phyloP scores from a whole-genome alignment of 2,329 filamentous ascomycete species.

The Arthrinium phaeospermum region DNA sequence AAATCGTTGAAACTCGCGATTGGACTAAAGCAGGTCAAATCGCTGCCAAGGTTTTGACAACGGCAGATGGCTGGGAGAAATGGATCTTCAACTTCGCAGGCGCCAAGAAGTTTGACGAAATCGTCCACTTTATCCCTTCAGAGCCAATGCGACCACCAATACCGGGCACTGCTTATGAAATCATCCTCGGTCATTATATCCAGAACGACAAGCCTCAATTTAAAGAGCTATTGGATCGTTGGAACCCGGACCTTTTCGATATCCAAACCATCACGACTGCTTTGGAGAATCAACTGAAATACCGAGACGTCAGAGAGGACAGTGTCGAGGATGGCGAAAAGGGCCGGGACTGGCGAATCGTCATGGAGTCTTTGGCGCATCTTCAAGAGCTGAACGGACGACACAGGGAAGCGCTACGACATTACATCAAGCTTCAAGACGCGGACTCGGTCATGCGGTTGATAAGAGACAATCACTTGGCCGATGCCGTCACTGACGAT shows the following conservation, averaged over 20 bases:
- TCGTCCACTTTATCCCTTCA: constrained; percentile 81
- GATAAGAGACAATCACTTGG: constrained; percentile 87
- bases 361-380: constrained; percentile 86
- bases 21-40: constrained; percentile 82
- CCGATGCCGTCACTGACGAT: constrained; percentile 87
- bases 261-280: constrained; percentile 76
- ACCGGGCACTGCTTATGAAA: constrained; percentile 83
- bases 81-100: constrained; percentile 94
- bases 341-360: constrained; percentile 83
- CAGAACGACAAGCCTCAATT: constrained; percentile 77
- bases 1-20: constrained; percentile 75
- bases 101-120: constrained; percentile 86
- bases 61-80: constrained; percentile 86
- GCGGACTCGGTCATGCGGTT: constrained; percentile 86
- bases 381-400: constrained; percentile 83
- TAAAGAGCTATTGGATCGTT: constrained; percentile 78
- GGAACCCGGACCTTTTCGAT: constrained; percentile 86
- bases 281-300: constrained; percentile 82
- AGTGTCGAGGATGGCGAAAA: constrained; percentile 75
- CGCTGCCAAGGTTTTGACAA: constrained; percentile 82
- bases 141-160: constrained; percentile 79
- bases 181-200: constrained; percentile 88
- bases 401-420: constrained; percentile 82
- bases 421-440: constrained; percentile 90
- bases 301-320: constrained; percentile 75